Base-by-base conservation (phyloP, 345 rosid genomes). In the Eutrema japonicum region DNA sequence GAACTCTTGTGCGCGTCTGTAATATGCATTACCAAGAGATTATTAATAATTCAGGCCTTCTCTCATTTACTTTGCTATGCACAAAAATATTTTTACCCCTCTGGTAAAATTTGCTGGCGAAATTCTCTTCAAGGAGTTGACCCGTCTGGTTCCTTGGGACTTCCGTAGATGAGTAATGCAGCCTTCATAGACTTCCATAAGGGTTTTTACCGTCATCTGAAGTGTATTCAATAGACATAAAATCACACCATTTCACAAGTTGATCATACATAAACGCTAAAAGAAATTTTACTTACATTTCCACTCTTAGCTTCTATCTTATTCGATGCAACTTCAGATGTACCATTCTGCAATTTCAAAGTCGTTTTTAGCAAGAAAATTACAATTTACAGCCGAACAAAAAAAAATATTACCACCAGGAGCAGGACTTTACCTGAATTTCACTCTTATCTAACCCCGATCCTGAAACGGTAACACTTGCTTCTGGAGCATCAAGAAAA, bases 21-120 rank as follows among this genome's bases (percentile, higher is more conserved):
- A 71, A 62, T 74, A 77, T 82, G 60, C 47, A 52, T 68, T 16
- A 5, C 5, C 60, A 60, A 60, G 6, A 43, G 13, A 67, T 50
- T 75, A 67, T 50, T 75, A 7, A 50, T 58, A 50, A 40, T 8
- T 68, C 56, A 52, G 10, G 61, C 18, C 22, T 66, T 50, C 43
- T 52, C 46, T 63, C 65, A 29, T 30, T 62, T 16, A 62, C 9
- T 22, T 36, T 38, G 7, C 50, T 40, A 64, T 55, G 37, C 10
- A 16, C n/a, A 13, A 16, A 40, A 12, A 33, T 41, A 7, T 53
- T 40, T 10, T 65, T 66, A 91, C 98, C 93, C 76, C 84, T 84
- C 85, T 92, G 3, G 99, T 85, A 73, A 95, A 95, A 85, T 92
- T 95, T 29, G 89, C 99, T 1, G 96, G 99, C 16, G 91, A 66